Evolutionary conservation across 2,329 filamentous ascomycete species (phyloP), one percentile per base, ranked within the genome.

Genomic region (Ophiostoma sp.): DNA sequence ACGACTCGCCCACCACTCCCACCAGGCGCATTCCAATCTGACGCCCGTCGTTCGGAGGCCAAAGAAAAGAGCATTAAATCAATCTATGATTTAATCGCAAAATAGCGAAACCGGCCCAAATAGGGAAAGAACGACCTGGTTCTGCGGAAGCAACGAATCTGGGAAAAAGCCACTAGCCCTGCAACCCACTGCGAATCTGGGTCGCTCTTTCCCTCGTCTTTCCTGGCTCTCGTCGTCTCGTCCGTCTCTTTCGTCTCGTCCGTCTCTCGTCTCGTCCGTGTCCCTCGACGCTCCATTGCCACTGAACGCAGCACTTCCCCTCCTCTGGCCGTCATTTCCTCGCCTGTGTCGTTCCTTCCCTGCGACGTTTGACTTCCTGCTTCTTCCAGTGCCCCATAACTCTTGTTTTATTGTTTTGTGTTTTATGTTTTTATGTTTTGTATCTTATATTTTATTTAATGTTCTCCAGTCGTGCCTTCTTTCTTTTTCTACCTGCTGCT

Each of bases 41-140:
- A 67, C 55, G 41, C 55, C 55, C 68, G 68, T 60, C 65, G 45
- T 16, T 64, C 67, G 65, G 65, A 69, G 68, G 68, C 60, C 58
- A 47, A 18, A 27, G 8, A 45, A 45, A 6, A n/a, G 11, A n/a
- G 18, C 16, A 45, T 45, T 64, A 47, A 64, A 38, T 44, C 12
- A 45, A 45, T 64, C 14, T 18, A 42, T 64, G 5, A 64, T 36
- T 36, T 36, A 40, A 47, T 27, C 12, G n/a, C 44, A 55, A 63
- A 49, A n/a, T 14, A 47, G 42, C 63, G 9, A 38, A 40, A 63
- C 60, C 41, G 41, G 42, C n/a, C 63, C 27, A 47, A 47, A 45
- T 12, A 47, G 18, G 63, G 42, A 64, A 64, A 64, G 63, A 47
- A 64, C 63, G 63, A 27, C 49, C 49, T 52, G 36, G 45, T 40